Base-by-base conservation (phyloP, 1,139 yeast species). In the Geotrichum siamense region DNA sequence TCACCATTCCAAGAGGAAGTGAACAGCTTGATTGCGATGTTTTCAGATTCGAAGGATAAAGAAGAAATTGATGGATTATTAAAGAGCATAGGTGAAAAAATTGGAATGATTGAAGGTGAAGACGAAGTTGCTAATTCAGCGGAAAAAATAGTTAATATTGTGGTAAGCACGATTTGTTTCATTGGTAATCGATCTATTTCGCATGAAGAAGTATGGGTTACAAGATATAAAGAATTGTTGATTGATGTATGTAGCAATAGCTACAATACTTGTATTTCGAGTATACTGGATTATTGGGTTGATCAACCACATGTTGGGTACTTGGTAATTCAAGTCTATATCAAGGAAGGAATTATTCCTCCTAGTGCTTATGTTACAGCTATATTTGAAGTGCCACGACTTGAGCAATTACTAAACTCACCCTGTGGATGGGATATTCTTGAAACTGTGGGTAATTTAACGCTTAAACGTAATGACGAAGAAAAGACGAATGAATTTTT, bases 181-280 rank as follows among this genome's bases (percentile, higher is more conserved):
- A 79, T 87, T 49, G 96, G 97, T 21, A 82, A 86, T 38, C 75
- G 97, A 59, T 87, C 97, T 0, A 74, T 89, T 38, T 84, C 94
- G 20, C 94, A 94, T 47, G 87, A 87, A 33, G 80, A 79, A 44
- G 78, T 78, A 53, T 79, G 83, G 59, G 70, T 86, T 48, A 71
- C 73, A 34, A 74, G 79, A 48, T 74, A 79, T 44, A 64, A 70
- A 29, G 70, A 69, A 37, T 71, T 78, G 46, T 65, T 89, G 52
- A 62, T 67, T 46, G 70, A 71, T 20, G 61, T 79, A 20, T 47
- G 50, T 40, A 30, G 28, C 21, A 36, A 38, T 28, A 45, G 44
- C 29, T 41, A 45, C 31, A 36, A 28, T 13, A 26, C 44, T 13
- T 35, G 70, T 66, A 74, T 84, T 41, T 80, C 79, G 44, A 74